phyloP scores from a whole-genome alignment of 75 land plant species.

The Ceratopteris richardii region DNA sequence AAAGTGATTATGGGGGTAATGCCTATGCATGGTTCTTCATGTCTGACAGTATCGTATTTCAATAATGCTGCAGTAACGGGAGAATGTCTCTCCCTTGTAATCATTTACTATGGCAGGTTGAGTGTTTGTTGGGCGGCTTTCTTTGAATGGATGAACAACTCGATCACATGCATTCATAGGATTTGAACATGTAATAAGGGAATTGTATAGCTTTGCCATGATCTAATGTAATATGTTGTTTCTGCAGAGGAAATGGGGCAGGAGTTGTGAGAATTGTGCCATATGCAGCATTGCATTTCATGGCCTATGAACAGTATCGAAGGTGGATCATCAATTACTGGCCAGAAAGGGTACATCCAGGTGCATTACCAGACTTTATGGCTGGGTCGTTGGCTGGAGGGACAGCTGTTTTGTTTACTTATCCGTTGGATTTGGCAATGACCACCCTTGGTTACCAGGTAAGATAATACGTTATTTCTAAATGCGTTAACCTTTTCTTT shows the following conservation, averaged over 20 bases:
- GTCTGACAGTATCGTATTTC: no score
- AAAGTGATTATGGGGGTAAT: no score
- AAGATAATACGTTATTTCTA: not conserved
- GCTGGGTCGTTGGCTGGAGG: constrained; percentile 81
- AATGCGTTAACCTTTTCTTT: no score
- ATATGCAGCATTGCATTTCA: constrained; percentile 84
- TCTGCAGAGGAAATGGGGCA: constrained; percentile 76
- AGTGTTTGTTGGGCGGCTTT: no score
- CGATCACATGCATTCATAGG: no score
- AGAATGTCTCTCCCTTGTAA: no score
- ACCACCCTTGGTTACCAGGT: constrained; percentile 86
- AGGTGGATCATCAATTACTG: constrained; percentile 46
- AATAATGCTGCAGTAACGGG: no score
- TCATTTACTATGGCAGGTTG: no score
- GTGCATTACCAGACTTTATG: constrained; percentile 63
- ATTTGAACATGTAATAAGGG: no score
- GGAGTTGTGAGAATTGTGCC: constrained; percentile 78
- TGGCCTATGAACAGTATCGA: constrained; percentile 81
- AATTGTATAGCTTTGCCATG: no score
- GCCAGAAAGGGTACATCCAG: constrained; percentile 32
- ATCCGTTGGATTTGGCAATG: constrained; percentile 72
- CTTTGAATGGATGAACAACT: no score
- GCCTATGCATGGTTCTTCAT: no score
- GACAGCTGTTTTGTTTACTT: constrained; percentile 79
- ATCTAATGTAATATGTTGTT: not conserved